Evolutionary conservation across 1,284 basidiomycete genomes (phyloP).

Genomic region (Apiotrichum porosum): DNA sequence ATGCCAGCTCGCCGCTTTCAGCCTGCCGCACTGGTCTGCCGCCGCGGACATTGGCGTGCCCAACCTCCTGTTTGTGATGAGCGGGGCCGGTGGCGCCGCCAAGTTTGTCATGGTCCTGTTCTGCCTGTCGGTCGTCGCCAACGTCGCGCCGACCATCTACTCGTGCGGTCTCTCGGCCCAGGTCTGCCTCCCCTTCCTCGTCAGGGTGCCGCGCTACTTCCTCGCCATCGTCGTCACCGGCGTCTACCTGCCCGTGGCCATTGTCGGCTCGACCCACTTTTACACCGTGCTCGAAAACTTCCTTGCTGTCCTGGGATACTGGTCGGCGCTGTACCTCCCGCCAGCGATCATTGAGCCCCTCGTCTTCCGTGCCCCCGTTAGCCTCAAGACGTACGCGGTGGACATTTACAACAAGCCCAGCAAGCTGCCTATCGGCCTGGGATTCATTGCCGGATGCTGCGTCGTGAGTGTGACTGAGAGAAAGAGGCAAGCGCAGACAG

Average conservation of each 20-base stretch:
- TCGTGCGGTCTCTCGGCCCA: slow-evolving; percentile 77
- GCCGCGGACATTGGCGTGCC: slow-evolving; percentile 61
- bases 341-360: slow-evolving; percentile 42
- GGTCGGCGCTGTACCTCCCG: slow-evolving; percentile 46
- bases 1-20: slow-evolving; percentile 51
- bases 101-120: slow-evolving; percentile 71
- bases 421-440: slow-evolving; percentile 43
- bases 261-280: slow-evolving; percentile 38
- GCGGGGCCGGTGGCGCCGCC: slow-evolving; percentile 58
- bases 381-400: slow-evolving; percentile 33
- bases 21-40: slow-evolving; percentile 64
- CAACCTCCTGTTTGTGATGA: slow-evolving; percentile 69
- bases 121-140: slow-evolving; percentile 64
- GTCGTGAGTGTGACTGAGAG: slow-evolving; percentile 27
- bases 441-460: slow-evolving; percentile 28
- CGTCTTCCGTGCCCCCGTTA: slow-evolving; percentile 43
- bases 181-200: slow-evolving; percentile 61
- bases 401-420: slow-evolving; percentile 39
- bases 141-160: slow-evolving; percentile 78
- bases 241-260: slow-evolving; percentile 55
- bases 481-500: no score
- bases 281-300: slow-evolving; percentile 44
- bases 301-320: slow-evolving; percentile 47
- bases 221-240: slow-evolving; percentile 77
- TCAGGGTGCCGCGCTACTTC: slow-evolving; percentile 71